phyloP scores from a whole-genome alignment of 176 grass and related monocot species.

The Musa itinerans region DNA sequence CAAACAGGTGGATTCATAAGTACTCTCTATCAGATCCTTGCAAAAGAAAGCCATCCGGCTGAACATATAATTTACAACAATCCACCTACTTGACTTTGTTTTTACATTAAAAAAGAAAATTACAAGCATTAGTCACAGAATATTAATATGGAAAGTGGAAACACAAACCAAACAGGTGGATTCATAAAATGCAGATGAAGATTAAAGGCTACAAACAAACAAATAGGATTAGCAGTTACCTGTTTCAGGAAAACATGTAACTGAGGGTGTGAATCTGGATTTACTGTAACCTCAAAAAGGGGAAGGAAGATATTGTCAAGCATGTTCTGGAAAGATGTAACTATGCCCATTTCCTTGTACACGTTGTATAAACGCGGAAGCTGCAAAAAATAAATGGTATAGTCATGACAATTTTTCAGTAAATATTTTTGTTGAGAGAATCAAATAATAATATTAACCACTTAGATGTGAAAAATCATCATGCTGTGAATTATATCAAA shows the following conservation, averaged over 20 bases:
- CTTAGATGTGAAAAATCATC: not conserved
- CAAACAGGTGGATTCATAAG: not conserved
- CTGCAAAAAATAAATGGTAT: slow-evolving; percentile 32
- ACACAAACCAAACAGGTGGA: not conserved
- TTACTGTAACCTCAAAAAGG: slow-evolving; percentile 80
- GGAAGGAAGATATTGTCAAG: slow-evolving; percentile 95
- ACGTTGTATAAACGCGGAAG: slow-evolving; percentile 91
- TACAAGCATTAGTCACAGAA: not conserved
- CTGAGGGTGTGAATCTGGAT: slow-evolving; percentile 84
- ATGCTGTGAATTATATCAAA: not conserved
- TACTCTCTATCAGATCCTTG: not conserved
- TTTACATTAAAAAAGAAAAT: not conserved
- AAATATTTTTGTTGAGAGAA: not conserved
- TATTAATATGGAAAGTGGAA: not conserved
- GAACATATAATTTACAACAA: not conserved
- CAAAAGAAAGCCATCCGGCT: not conserved
- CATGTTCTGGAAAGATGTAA: slow-evolving; percentile 89
- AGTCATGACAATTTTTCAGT: not conserved
- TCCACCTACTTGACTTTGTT: not conserved
- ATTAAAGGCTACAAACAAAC: slow-evolving; percentile 4
- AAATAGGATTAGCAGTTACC: slow-evolving; percentile 27
- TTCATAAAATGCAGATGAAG: slow-evolving; percentile 12
- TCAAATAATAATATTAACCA: not conserved
- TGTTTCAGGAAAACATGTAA: slow-evolving; percentile 87
- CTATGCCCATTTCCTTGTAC: slow-evolving; percentile 90